Conservation (phyloP, 2,329 filamentous ascomycete genomes). For the Fusarium zealandicum region DNA sequence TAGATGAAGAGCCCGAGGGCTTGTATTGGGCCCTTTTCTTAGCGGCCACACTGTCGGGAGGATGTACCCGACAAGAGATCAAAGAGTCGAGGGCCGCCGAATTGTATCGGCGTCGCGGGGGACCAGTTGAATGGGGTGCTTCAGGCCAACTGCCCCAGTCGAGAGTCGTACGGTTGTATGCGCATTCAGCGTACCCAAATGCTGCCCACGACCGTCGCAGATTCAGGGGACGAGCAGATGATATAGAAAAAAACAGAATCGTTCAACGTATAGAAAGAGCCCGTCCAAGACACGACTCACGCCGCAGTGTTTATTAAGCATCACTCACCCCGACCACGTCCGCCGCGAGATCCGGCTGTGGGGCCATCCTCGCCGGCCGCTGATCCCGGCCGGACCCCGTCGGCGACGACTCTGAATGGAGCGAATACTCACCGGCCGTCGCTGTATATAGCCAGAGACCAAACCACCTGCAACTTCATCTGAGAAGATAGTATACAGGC, state of each 20-base stretch:
- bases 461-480: constrained; percentile 11
- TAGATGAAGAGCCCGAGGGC: neutral
- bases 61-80: neutral
- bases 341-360: neutral
- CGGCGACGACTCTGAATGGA: constrained; percentile 12
- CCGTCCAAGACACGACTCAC: neutral
- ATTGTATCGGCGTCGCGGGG: neutral
- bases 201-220: constrained; percentile 5
- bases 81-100: neutral
- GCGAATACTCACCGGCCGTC: constrained; percentile 1
- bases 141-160: too few species aligned
- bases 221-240: neutral
- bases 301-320: constrained; percentile 3
- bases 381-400: constrained; percentile 7
- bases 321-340: neutral
- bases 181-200: neutral
- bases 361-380: neutral
- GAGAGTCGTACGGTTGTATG: neutral
- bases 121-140: too few species aligned
- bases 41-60: neutral
- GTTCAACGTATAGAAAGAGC: neutral
- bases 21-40: neutral
- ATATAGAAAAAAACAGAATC: neutral
- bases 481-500: neutral
- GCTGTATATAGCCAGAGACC: neutral